Evolutionary conservation across 257 asterid genomes (phyloP), one percentile per base, ranked within the genome.

Genomic region (Datura wrightii): DNA sequence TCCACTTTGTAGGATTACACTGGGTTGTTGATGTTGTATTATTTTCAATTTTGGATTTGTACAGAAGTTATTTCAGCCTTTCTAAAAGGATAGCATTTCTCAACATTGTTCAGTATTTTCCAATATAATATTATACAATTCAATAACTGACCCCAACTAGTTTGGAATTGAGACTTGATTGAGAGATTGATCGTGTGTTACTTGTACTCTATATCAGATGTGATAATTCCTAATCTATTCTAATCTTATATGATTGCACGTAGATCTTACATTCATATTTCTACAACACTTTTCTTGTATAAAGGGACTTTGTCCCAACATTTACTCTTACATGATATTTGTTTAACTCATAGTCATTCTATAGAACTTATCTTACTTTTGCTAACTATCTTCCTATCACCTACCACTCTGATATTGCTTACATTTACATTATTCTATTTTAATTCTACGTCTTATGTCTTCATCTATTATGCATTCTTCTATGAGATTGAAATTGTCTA

Each of bases 401-500:
- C 81, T 46, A 48, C 10, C 8, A 74, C 81, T 48, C 42, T 1
- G 6, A 7, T 48, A 19, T 48, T 16, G 42, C 19, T 48, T 72
- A 72, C 41, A 48, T 72, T n/a, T 15, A 14, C 2, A 3, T 24
- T 74, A 48, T 48, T 14, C 60, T 24, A 24, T 74, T 74, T 74
- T 74, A 13, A 24, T 74, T 74, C 81, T 48, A 74, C 60, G 0
- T 74, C 59, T 74, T 44, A 72, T 0, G n/a, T 0, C 16, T 74
- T 13, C 60, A 74, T 74, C 42, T 74, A 24, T 48, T 74, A 50
- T 24, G 42, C 60, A 48, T 74, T 72, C 81, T 74, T 31, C 60
- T 48, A 11, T 5, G 5, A 74, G 81, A 74, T 2, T 19, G 6
- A 50, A 46, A 3, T 46, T 1, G 6, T 74, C 52, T 3, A 67